Base-by-base conservation (phyloP, 441 rosid species). In the Capsella rubella region DNA sequence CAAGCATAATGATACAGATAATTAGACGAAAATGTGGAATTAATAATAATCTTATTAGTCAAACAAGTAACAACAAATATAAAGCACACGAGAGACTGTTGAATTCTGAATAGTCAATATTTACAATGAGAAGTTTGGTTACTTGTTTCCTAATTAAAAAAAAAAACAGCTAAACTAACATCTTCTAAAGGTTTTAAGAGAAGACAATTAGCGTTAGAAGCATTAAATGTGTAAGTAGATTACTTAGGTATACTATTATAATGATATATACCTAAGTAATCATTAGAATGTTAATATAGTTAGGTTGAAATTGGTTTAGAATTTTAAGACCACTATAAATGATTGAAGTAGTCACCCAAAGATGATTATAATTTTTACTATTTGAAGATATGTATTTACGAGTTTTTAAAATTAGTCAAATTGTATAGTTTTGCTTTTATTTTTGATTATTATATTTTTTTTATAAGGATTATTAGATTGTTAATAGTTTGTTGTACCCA, bases 21-120 rank as follows among this genome's bases (percentile, higher is more conserved):
- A 3, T 64, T 64, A 27, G 71, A 56, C 39, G 51, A 5, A 55
- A 65, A 56, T 73, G 34, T 46, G 51, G 65, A 73, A 34, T 34
- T 34, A 34, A 34, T 34, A 34, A 34, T 6, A 34, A 21, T 21
- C 25, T 21, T 21, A 34, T 21, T 21, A 34, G 78, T 67, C 67
- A 59, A 67, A 59, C 54, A 10, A 67, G 15, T 9, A 47, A 43
- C 15, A 18, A 35, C 1, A n/a, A 8, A 6, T 32, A 32, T 32
- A 28, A n/a, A 4, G 5, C 18, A 43, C 67, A n/a, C 39, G n/a
- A 8, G n/a, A 8, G 21, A 27, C 10, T 62, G 3, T 64, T 47
- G 31, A 31, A 15, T n/a, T n/a, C n/a, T n/a, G n/a, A n/a, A n/a
- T n/a, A n/a, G n/a, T n/a, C n/a, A n/a, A n/a, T n/a, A n/a, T n/a